Percentiles rank a stretch among this genome's conserved stretches.
Conservation (phyloP, 768 basidiomycete genomes). For the Fomitopsis pulvina region DNA sequence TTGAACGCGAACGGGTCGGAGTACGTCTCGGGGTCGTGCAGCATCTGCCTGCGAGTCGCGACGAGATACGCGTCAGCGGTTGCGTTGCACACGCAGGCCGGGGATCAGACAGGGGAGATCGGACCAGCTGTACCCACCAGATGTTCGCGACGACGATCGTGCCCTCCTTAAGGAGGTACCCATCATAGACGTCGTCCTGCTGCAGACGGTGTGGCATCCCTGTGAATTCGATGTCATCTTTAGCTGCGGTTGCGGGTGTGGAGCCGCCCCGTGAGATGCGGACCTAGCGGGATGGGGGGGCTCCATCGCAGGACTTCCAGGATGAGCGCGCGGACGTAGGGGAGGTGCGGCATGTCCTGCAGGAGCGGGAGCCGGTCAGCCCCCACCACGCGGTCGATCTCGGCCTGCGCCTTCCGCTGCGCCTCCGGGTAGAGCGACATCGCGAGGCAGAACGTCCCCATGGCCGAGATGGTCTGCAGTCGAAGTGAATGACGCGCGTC, state of each 20-base stretch:
- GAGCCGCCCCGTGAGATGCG: neutral
- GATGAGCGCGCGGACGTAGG: conserved; percentile 28
- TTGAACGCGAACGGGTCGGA: conserved; percentile 23
- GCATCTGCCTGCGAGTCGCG: conserved; percentile 28
- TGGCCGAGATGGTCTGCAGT: conserved; percentile 24
- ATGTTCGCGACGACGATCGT: conserved; percentile 14
- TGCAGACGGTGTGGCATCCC: conserved; percentile 14
- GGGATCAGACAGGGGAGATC: too few relatives aligned
- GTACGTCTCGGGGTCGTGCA: conserved; percentile 40
- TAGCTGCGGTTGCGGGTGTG: neutral
- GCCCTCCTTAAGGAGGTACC: conserved; percentile 10
- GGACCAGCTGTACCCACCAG: too few relatives aligned
- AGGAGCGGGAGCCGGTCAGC: conserved; percentile 23
- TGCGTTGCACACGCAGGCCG: too few relatives aligned
- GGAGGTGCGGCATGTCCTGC: conserved; percentile 19
- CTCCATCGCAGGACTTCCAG: conserved; percentile 22
- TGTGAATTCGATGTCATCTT: neutral
- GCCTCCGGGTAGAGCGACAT: conserved; percentile 27
- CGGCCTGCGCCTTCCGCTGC: conserved; percentile 29
- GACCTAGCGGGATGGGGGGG: conserved; percentile 13
- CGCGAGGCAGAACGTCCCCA: conserved; percentile 27
- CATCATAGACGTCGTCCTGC: conserved; percentile 15
- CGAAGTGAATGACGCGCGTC: conserved; percentile 5
- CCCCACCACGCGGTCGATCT: conserved; percentile 34
- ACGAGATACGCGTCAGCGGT: neutral